Base-by-base conservation (phyloP, 2,329 filamentous ascomycete genomes). In the Beauveria pseudobassiana region DNA sequence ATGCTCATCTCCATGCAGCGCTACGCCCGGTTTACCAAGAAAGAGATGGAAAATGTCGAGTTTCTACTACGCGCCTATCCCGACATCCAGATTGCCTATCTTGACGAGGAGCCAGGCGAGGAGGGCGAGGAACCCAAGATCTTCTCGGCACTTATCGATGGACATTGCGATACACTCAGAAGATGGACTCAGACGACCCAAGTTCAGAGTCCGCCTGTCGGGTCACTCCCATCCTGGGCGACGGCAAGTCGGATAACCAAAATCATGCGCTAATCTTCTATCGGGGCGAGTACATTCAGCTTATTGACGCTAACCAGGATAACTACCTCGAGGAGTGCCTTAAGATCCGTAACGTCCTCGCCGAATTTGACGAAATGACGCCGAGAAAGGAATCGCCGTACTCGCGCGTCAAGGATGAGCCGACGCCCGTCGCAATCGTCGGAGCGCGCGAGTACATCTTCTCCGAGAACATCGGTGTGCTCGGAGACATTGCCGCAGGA, bases 391-490 rank as follows among this genome's bases (percentile, higher is more conserved):
- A 96, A 57, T 98, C 95, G 0, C 95, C 95, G 0, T 99, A 99
- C 78, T 96, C 95, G 62, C 95, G 95, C 67, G 93, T 69, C 89
- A 87, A n/a, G 82, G 85, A 61, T 80, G 79, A 61, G 83, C 88
- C 65, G 22, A 24, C 22, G 22, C 95, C 95, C 1, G 95, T 99
- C 64, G 95, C 95, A 63, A 99, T 99, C 77, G 86, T 99, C 51
- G 95, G 95, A 84, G 95, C 95, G 69, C 93, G 95, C 78, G 95
- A 99, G 79, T 99, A 99, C 80, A 99, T 99, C 79, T 99, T 99
- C 86, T 99, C 95, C 0, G 95, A 99, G 81, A 99, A 96, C 75
- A 96, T 99, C 71, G 95, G 95, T 85, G 93, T 99, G 59, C 87
- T 99, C 49, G 95, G 95, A 88, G 95, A 99, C 70, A 88, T 99